Base-by-base conservation (phyloP, 176 grass and related monocot genomes). In the Triticum turgidum region DNA sequence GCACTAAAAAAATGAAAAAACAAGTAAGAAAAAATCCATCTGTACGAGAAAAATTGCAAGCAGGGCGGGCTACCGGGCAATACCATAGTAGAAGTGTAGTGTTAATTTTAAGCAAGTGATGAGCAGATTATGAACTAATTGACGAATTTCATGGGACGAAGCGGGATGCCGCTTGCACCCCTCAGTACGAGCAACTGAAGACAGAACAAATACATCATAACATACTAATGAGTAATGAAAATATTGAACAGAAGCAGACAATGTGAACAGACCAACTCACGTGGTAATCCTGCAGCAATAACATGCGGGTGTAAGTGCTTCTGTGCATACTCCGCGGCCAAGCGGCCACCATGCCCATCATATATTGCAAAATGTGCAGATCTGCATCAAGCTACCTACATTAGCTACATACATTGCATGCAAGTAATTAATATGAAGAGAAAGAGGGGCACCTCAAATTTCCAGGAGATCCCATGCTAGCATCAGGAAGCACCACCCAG, bases 221-320 rank as follows among this genome's bases (percentile, higher is more conserved):
- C 32, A 29, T 34, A 78, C 59, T 44, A 44, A 51, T 25, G 37
- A 49, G 14, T 61, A 84, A 66, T 65, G n/a, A 14, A 6, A 73
- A 44, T 47, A 79, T 34, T 52, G 27, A 80, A 82, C 52, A 79
- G 73, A 87, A 88, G 76, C 65, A 88, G 81, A 88, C 80, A 76
- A 83, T 79, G 87, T 83, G 85, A 83, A 98, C 96, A 98, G 90
- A 98, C 96, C 96, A 94, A 95, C 93, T 98, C 96, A 98, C 96
- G 93, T 95, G 96, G 96, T 94, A 98, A 92, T 90, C 96, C 96
- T 84, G 91, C 89, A 42, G 90, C 90, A 51, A 95, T 77, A 78
- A 95, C 96, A 83, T 98, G 92, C 25, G 52, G 56, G 89, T 98
- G 91, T 69, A 98, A 87, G 90, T 98, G 88, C 45, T 89, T 95